Percentiles rank a stretch among this genome's conserved stretches.
phyloP scores from a whole-genome alignment of 1,284 basidiomycete species.

The Tylopilus sp. region DNA sequence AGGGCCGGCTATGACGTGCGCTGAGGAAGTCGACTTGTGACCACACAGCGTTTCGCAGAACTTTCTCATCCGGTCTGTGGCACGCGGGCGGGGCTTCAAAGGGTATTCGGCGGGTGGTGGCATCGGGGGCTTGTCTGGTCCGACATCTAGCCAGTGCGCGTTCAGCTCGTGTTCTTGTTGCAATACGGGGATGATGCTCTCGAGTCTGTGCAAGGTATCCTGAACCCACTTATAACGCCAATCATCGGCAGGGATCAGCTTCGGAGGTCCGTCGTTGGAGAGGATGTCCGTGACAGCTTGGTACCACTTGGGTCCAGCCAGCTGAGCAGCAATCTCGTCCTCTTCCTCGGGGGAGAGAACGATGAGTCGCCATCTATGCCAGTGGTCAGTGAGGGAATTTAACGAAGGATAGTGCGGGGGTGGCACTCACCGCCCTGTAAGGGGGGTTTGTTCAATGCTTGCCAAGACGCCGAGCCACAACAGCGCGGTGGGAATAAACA shows the following conservation, averaged over 20 bases:
- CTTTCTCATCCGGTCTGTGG: constrained; percentile 57
- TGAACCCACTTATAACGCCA: constrained; percentile 86
- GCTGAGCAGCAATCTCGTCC: constrained; percentile 72
- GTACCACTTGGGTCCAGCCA: constrained; percentile 84
- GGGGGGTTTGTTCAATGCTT: constrained; percentile 76
- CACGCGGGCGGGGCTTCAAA: constrained; percentile 66
- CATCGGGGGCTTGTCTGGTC: constrained; percentile 48
- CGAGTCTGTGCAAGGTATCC: constrained; percentile 69
- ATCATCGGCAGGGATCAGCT: constrained; percentile 64
- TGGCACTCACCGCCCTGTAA: constrained; percentile 72
- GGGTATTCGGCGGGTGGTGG: constrained; percentile 72
- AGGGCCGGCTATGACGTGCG: constrained; percentile 69
- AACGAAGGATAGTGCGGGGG: background rate
- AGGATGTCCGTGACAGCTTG: constrained; percentile 76
- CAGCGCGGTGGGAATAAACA: constrained; percentile 66
- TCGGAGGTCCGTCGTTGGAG: constrained; percentile 60
- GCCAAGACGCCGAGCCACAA: constrained; percentile 74
- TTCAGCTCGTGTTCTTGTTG: constrained; percentile 52
- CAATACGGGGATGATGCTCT: constrained; percentile 64
- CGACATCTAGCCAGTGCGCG: constrained; percentile 53
- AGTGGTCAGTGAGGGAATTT: constrained; percentile 4
- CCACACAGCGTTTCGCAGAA: constrained; percentile 50
- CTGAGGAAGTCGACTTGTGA: constrained; percentile 37
- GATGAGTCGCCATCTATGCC: constrained; percentile 73
- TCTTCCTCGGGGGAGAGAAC: constrained; percentile 89